These are phyloP conservation scores for Blumeria graminis DNA, from an alignment of 2,329 filamentous ascomycete genomes.

Conservation along the genomic window DNA sequence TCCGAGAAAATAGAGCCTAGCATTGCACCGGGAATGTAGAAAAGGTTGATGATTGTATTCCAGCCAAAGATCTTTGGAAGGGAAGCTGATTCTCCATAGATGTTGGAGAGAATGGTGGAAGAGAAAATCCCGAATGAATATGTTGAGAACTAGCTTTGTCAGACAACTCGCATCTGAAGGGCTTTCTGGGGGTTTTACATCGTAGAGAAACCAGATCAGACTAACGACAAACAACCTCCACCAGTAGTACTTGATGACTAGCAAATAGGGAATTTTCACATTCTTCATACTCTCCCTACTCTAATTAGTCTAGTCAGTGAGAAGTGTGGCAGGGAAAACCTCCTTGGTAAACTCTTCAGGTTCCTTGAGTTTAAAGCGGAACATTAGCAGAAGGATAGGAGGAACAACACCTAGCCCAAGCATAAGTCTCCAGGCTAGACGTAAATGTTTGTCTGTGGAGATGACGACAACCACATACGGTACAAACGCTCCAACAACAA, in stretches of 20 bases:
- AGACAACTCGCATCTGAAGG: neutral
- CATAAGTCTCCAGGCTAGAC: slow-evolving; percentile 59
- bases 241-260: slow-evolving; percentile 45
- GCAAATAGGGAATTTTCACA: slow-evolving; percentile 27
- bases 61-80: slow-evolving; percentile 66
- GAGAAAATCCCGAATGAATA: slow-evolving; percentile 80
- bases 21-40: slow-evolving; percentile 67
- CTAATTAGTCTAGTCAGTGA: slow-evolving; percentile 3
- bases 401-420: slow-evolving; percentile 61
- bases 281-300: slow-evolving; percentile 15
- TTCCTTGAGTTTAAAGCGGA: slow-evolving; percentile 52
- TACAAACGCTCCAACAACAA: slow-evolving; percentile 48
- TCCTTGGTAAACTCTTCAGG: slow-evolving; percentile 45
- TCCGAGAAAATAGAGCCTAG: slow-evolving; percentile 57
- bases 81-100: slow-evolving; percentile 32
- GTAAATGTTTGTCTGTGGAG: slow-evolving; percentile 29
- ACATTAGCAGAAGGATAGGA: slow-evolving; percentile 42
- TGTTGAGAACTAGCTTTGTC: slow-evolving; percentile 35
- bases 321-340: neutral
- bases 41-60: slow-evolving; percentile 71
- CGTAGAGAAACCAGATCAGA: slow-evolving; percentile 67
- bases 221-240: slow-evolving; percentile 44
- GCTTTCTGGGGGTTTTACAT: slow-evolving; percentile 21
- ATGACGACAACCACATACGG: slow-evolving; percentile 41
- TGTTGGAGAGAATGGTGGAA: slow-evolving; percentile 42